phyloP scores from a whole-genome alignment of 345 rosid genomes.

The Eutrema japonicum region DNA sequence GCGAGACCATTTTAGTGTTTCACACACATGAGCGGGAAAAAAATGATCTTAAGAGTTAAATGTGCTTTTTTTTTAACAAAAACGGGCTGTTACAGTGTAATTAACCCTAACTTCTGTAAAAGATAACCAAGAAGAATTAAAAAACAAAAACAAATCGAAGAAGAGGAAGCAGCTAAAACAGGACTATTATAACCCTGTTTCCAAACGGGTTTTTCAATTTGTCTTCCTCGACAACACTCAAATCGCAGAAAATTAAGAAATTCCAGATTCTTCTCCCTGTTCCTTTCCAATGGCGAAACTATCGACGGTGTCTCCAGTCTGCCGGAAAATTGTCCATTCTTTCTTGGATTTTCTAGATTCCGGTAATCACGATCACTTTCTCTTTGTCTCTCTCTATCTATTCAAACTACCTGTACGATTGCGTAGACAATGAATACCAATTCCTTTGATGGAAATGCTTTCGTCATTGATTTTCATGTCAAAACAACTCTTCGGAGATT shows the following conservation, averaged over 20 bases:
- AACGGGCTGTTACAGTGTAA: too few species aligned
- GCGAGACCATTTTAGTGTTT: too few species aligned
- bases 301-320: slow-evolving; percentile 63
- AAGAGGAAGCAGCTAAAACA: background rate
- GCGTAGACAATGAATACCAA: background rate
- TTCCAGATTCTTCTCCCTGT: slow-evolving; percentile 16
- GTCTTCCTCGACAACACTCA: background rate
- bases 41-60: too few species aligned
- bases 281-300: slow-evolving; percentile 55
- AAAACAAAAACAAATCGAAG: background rate
- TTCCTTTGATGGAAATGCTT: too few species aligned
- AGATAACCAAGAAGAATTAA: too few species aligned
- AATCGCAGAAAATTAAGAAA: background rate
- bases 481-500: background rate
- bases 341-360: slow-evolving; percentile 79
- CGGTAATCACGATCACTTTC: slow-evolving; percentile 45
- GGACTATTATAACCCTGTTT: slow-evolving; percentile 20
- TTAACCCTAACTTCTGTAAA: too few species aligned
- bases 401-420: background rate
- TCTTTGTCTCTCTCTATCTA: background rate
- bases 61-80: too few species aligned
- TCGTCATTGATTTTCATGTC: background rate
- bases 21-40: too few species aligned
- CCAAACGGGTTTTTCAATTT: slow-evolving; percentile 29
- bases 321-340: slow-evolving; percentile 70